These are phyloP conservation scores for Hibiscus trionum DNA, from an alignment of 345 rosid genomes.

Conservation along the genomic window DNA sequence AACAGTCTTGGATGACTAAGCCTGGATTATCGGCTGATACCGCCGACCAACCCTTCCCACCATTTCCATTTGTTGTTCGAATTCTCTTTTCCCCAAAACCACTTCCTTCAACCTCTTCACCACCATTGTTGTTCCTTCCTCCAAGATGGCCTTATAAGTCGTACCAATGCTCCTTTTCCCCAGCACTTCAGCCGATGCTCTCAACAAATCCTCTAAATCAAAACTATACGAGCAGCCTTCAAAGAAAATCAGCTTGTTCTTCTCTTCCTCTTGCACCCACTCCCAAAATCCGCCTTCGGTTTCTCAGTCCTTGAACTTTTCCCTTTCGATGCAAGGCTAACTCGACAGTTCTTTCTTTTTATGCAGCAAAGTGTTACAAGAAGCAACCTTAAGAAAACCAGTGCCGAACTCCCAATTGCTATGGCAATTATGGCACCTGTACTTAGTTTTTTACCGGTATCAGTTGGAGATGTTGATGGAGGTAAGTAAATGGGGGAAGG, in stretches of 20 bases:
- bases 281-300: constrained; percentile 75
- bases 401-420: constrained; percentile 48
- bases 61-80: too few species aligned
- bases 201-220: constrained; percentile 81
- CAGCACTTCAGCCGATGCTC: constrained; percentile 95
- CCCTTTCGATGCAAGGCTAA: constrained; percentile 32
- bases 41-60: too few species aligned
- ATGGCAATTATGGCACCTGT: constrained; percentile 53
- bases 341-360: constrained; percentile 40
- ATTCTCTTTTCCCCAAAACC: too few species aligned
- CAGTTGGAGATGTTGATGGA: constrained; percentile 20
- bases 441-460: constrained; percentile 47
- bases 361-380: constrained; percentile 43
- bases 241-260: constrained; percentile 90
- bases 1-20: too few species aligned
- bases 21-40: too few species aligned
- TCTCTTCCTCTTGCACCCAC: constrained; percentile 96
- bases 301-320: constrained; percentile 48
- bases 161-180: constrained; percentile 95
- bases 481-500: constrained; percentile 35
- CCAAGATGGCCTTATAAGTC: constrained; percentile 84
- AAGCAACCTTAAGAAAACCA: constrained; percentile 37
- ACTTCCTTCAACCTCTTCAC: constrained; percentile 85
- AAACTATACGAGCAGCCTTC: constrained; percentile 71
- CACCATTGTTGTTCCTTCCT: constrained; percentile 78